A percentile compares a stretch with the other conserved stretches of the same genome.
phyloP scores from a whole-genome alignment of 768 basidiomycete species.

The Paxillus ammoniavirescens region DNA sequence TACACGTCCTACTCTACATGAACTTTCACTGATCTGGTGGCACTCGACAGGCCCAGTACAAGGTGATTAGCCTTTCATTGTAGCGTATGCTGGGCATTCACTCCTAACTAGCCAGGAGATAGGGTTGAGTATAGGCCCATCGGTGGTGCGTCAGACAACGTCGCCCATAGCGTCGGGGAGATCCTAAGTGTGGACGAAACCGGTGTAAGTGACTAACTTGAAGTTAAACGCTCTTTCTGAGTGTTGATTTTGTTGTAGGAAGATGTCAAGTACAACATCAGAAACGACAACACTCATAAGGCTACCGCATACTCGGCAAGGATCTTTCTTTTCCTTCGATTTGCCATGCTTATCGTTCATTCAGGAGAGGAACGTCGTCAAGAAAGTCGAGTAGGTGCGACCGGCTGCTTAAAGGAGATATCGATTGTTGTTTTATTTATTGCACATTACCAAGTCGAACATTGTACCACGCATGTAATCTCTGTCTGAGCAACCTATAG shows the following conservation, averaged over 20 bases:
- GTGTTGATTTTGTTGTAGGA: constrained; percentile 20
- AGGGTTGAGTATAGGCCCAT: constrained; percentile 44
- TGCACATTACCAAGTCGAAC: too few relatives aligned
- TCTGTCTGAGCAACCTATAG: too few relatives aligned
- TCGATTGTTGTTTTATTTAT: too few relatives aligned
- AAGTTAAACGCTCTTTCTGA: not conserved
- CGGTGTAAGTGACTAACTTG: constrained; percentile 30
- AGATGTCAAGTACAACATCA: constrained; percentile 33
- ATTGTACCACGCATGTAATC: too few relatives aligned
- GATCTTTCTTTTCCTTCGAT: not conserved
- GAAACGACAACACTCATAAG: constrained; percentile 45
- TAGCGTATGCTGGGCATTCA: not conserved
- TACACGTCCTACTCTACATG: too few relatives aligned
- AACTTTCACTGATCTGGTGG: not conserved
- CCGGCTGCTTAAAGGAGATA: too few relatives aligned
- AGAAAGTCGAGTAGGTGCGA: constrained; percentile 13
- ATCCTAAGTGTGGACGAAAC: constrained; percentile 33
- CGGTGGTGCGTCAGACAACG: constrained; percentile 38
- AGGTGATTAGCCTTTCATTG: constrained; percentile 11
- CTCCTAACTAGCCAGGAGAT: constrained; percentile 33
- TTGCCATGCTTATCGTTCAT: not conserved
- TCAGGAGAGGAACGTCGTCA: constrained; percentile 39
- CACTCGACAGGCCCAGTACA: constrained; percentile 19
- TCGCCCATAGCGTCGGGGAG: constrained; percentile 37
- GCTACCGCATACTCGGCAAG: constrained; percentile 35